phyloP scores from a whole-genome alignment of 305 asterid species.

The Fraxinus greggii region DNA sequence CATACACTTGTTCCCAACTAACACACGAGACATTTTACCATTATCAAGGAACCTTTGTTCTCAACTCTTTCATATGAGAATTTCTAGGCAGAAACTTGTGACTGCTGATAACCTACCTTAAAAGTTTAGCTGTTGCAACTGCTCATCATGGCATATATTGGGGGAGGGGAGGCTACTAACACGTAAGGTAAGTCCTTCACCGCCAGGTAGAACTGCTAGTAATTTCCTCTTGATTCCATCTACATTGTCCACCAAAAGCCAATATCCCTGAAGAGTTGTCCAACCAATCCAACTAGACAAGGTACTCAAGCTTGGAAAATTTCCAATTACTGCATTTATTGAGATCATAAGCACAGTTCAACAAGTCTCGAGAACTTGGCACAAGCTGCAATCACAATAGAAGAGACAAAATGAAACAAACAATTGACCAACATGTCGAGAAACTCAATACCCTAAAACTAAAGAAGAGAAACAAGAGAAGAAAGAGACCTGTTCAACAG shows the following conservation, averaged over 20 bases:
- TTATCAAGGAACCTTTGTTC: slow-evolving; percentile 13
- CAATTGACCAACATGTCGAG: neutral
- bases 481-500: slow-evolving; percentile 57
- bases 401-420: neutral
- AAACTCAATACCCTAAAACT: neutral
- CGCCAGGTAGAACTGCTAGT: slow-evolving; percentile 33
- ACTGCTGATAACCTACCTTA: neutral
- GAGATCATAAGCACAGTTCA: slow-evolving; percentile 54
- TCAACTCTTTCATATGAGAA: neutral
- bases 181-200: slow-evolving; percentile 33
- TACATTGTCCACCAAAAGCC: slow-evolving; percentile 35
- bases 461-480: neutral
- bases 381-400: slow-evolving; percentile 51
- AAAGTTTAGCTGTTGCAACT: slow-evolving; percentile 26
- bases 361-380: slow-evolving; percentile 70
- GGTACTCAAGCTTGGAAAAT: slow-evolving; percentile 40
- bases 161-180: slow-evolving; percentile 26
- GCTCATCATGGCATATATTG: slow-evolving; percentile 31
- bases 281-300: slow-evolving; percentile 58
- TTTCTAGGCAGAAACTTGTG: slow-evolving; percentile 19
- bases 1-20: slow-evolving; percentile 40
- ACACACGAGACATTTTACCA: slow-evolving; percentile 20
- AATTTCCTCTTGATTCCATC: slow-evolving; percentile 30
- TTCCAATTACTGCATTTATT: slow-evolving; percentile 39
- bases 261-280: slow-evolving; percentile 32